Conservation (phyloP, 441 rosid genomes). For the Euphorbia celastroides region DNA sequence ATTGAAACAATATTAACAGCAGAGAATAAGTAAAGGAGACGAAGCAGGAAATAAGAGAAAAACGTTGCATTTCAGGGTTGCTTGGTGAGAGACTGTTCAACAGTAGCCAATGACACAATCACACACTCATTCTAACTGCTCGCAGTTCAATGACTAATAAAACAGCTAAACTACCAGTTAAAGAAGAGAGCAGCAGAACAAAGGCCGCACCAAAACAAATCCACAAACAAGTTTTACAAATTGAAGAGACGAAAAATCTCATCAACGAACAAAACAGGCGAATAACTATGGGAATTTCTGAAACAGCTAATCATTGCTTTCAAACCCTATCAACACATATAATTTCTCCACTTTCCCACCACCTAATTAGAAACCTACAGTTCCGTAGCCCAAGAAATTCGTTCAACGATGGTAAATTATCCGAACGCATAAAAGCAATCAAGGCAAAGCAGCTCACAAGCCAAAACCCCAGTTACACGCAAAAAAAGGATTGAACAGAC, state of each 20-base stretch:
- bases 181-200: background rate
- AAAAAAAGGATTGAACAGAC: background rate
- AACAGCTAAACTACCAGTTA: background rate
- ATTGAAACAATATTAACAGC: background rate
- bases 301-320: background rate
- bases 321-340: too few species aligned
- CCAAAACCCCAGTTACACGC: background rate
- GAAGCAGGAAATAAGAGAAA: background rate
- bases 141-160: background rate
- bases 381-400: conserved; percentile 5
- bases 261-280: background rate
- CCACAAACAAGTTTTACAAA: background rate
- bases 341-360: too few species aligned
- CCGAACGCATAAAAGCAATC: background rate
- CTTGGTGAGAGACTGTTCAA: background rate
- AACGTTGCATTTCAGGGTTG: background rate
- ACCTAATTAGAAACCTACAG: background rate
- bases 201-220: background rate
- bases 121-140: background rate
- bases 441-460: background rate
- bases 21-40: background rate
- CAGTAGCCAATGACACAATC: background rate
- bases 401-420: too few species aligned
- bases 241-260: background rate
- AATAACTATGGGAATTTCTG: background rate